phyloP scores from a whole-genome alignment of 192 early-diverging fungal genomes.

The Entrophospora sp. region DNA sequence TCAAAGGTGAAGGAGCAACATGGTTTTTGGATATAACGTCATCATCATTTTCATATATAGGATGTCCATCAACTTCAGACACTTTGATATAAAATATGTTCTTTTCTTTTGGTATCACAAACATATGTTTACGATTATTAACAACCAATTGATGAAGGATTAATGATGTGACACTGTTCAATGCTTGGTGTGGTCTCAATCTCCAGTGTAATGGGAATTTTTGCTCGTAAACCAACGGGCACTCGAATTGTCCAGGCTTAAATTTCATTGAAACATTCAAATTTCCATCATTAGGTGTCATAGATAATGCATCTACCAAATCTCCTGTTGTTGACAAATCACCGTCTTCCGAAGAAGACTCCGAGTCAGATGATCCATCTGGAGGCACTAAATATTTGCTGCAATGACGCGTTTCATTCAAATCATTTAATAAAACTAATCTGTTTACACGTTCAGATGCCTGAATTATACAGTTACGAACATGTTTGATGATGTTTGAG shows the following conservation, averaged over 20 bases:
- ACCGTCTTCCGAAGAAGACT: constrained; percentile 48
- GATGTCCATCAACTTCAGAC: constrained; percentile 28
- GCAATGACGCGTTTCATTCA: constrained; percentile 53
- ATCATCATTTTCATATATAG: constrained; percentile 17
- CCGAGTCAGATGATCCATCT: constrained; percentile 33
- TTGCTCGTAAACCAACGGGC: constrained; percentile 52
- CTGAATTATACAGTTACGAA: constrained; percentile 45
- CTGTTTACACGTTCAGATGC: constrained; percentile 61
- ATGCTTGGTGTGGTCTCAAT: constrained; percentile 53
- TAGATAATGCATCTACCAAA: constrained; percentile 19
- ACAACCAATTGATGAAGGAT: constrained; percentile 53
- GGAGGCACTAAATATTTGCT: constrained; percentile 51
- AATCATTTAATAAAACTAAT: constrained; percentile 46
- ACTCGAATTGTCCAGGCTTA: constrained; percentile 60
- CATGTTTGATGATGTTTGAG: constrained; percentile 41
- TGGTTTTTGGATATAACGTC: too few species aligned
- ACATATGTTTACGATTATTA: constrained; percentile 66
- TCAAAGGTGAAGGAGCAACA: constrained; percentile 24
- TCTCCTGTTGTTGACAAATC: constrained; percentile 22
- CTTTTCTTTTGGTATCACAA: constrained; percentile 48
- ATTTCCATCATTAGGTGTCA: constrained; percentile 17
- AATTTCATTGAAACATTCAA: constrained; percentile 28
- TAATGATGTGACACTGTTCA: constrained; percentile 46
- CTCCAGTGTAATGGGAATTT: constrained; percentile 69
- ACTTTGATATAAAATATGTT: constrained; percentile 51